Base-by-base conservation (phyloP, 2,329 filamentous ascomycete genomes). In the Beauveria asiatica region DNA sequence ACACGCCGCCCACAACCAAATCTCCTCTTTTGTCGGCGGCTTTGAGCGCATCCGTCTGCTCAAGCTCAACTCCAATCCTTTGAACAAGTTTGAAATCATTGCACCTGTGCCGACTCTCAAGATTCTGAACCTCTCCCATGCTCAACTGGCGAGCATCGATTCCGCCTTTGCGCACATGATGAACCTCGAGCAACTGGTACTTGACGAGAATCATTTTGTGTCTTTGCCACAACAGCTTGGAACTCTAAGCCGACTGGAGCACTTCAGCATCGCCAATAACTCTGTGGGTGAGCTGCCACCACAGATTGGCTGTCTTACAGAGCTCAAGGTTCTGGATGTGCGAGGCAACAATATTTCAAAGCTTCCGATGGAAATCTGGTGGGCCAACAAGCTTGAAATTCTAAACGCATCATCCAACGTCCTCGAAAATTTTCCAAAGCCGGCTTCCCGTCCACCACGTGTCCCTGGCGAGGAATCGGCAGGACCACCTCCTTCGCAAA, bases 351-450 rank as follows among this genome's bases (percentile, higher is more conserved):
- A 97, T 69, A 82, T 99, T 61, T 88, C 87, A 65, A 88, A 88
- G 68, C 78, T 99, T 37, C 94, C 94, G 2, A 85, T 90, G 69
- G 94, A 99, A 70, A 82, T 99, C n/a, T 99, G 94, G 94, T 93
- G 90, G 80, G 93, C 93, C 56, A 87, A 88, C 67, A 92, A 88
- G 70, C 75, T 99, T 59, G 92, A 97, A 73, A 93, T 88, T 0
- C 82, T 99, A 62, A 99, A 99, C 67, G 87, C 96, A 13, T 97
- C 93, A 0, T 97, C 94, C 11, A 99, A 99, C 67, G 87, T 97
- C 7, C 80, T 99, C 21, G 88, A 92, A 55, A 85, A 84, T 45
- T 97, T 99, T 70, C 94, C 94, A 1, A 97, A 96, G 70, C 90
- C 90, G 23, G 82, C 86, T 1, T 88, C 88, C 9, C 85, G 90